These are phyloP conservation scores for Colletotrichum gloeosporioides DNA, from an alignment of 2,329 filamentous ascomycete genomes.

Conservation along the genomic window DNA sequence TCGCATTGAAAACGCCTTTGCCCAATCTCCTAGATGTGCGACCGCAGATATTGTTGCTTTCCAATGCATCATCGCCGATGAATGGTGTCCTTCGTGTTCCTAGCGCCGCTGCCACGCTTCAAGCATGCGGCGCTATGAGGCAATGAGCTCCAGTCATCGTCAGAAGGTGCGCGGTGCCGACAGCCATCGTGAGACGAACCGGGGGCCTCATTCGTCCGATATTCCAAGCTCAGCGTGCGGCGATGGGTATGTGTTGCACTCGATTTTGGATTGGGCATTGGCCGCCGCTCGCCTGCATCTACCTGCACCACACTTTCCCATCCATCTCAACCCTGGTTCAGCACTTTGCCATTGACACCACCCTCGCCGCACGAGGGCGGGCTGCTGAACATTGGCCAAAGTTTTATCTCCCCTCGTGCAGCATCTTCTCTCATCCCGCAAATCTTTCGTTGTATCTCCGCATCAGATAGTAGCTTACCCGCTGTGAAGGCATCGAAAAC, in stretches of 20 bases:
- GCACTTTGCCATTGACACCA: not conserved
- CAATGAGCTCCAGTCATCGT: constrained; percentile 18
- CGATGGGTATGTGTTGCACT: constrained; percentile 7
- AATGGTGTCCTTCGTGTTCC: not conserved
- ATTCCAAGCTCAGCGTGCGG: not conserved
- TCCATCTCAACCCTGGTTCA: not conserved
- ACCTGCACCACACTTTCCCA: not conserved
- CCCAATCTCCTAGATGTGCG: not conserved
- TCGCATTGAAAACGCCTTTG: not conserved
- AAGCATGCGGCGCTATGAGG: constrained; percentile 9
- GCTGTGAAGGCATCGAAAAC: not conserved
- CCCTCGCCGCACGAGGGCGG: not conserved
- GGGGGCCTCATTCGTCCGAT: constrained; percentile 18
- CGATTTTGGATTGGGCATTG: not conserved
- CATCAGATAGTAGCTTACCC: not conserved
- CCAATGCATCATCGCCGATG: constrained; percentile 18
- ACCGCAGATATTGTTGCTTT: not conserved
- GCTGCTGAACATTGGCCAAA: not conserved
- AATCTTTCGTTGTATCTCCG: not conserved
- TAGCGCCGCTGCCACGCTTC: constrained; percentile 17
- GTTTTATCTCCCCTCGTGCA: not conserved
- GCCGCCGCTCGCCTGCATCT: not conserved
- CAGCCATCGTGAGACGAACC: constrained; percentile 9
- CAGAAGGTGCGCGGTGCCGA: constrained; percentile 10
- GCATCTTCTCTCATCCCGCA: not conserved